A percentile compares a stretch with the other conserved stretches of the same genome.
phyloP scores from a whole-genome alignment of 2,329 filamentous ascomycete species.

The Cercospora sojina region DNA sequence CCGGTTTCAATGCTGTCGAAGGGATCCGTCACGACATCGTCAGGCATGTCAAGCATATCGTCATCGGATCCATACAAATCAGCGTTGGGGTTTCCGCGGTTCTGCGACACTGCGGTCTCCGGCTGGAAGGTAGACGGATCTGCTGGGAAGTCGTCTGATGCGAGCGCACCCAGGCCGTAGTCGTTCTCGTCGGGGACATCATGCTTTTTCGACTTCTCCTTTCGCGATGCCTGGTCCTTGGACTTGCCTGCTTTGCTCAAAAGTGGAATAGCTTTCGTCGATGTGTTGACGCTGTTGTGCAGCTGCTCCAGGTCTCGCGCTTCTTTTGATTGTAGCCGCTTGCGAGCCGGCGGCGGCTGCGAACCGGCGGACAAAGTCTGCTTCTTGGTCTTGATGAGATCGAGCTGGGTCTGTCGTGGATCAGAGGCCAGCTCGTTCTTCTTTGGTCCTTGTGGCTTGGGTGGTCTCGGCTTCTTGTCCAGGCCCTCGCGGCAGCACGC shows the following conservation, averaged over 20 bases:
- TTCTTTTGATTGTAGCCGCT: slow-evolving; percentile 18
- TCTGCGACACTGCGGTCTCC: not conserved
- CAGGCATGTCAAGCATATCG: slow-evolving; percentile 27
- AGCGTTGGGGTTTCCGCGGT: not conserved
- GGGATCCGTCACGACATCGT: not conserved
- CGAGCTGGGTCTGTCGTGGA: slow-evolving; percentile 35
- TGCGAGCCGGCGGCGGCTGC: slow-evolving; percentile 4
- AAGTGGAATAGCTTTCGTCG: slow-evolving; percentile 24
- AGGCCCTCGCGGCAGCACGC: slow-evolving; percentile 68
- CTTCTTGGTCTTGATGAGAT: slow-evolving; percentile 27
- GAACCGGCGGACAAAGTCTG: not conserved
- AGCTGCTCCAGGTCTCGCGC: slow-evolving; percentile 26
- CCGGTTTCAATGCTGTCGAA: not conserved
- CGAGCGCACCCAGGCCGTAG: slow-evolving; percentile 23
- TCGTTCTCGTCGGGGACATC: slow-evolving; percentile 22
- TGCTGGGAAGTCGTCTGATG: slow-evolving; percentile 18
- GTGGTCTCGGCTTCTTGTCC: slow-evolving; percentile 59
- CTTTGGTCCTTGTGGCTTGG: slow-evolving; percentile 43
- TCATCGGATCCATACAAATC: slow-evolving; percentile 12
- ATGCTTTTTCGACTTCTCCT: not conserved
- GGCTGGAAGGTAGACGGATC: not conserved
- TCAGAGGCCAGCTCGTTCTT: slow-evolving; percentile 23
- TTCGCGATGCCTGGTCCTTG: not conserved
- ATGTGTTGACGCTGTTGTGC: slow-evolving; percentile 29
- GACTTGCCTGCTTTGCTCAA: not conserved